These are phyloP conservation scores for Dictyostelium capitatum DNA, from an alignment of 78 protist species.

Conservation along the genomic window DNA sequence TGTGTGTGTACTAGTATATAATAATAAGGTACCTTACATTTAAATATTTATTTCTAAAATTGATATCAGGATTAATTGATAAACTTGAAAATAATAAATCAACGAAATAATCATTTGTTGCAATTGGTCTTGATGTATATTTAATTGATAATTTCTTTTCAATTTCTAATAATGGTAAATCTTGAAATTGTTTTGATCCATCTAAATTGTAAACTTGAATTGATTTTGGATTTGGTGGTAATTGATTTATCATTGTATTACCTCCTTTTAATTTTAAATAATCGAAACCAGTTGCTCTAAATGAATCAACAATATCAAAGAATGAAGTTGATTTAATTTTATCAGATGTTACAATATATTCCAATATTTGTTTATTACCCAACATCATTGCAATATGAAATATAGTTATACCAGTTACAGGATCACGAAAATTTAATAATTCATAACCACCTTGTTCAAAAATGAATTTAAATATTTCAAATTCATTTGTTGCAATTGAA, in stretches of 20 bases:
- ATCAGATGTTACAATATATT: neutral
- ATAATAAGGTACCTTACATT: no score
- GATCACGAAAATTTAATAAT: conserved; percentile 16
- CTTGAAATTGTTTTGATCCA: neutral
- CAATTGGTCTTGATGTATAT: conserved; percentile 15
- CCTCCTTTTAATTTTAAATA: conserved; percentile 23
- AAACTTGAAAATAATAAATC: conserved; percentile 48
- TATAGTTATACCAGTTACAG: conserved; percentile 39
- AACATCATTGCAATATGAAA: conserved; percentile 42
- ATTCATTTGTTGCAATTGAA: conserved; percentile 24
- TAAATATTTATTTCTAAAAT: conserved; percentile 46
- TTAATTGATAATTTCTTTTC: conserved; percentile 24
- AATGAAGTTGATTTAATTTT: neutral
- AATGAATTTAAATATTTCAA: conserved; percentile 24
- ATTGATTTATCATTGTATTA: no score
- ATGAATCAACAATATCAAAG: conserved; percentile 12
- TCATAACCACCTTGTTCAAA: conserved; percentile 20
- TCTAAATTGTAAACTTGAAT: conserved; percentile 38
- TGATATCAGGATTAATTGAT: conserved; percentile 30
- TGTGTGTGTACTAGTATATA: no score
- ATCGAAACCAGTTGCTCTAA: conserved; percentile 65
- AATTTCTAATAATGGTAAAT: neutral
- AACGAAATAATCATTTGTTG: conserved; percentile 48
- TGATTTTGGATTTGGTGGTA: conserved; percentile 39
- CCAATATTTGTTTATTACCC: conserved; percentile 29